Conservation (phyloP, 192 early-diverging fungal species). For the Coemansia sp. region DNA sequence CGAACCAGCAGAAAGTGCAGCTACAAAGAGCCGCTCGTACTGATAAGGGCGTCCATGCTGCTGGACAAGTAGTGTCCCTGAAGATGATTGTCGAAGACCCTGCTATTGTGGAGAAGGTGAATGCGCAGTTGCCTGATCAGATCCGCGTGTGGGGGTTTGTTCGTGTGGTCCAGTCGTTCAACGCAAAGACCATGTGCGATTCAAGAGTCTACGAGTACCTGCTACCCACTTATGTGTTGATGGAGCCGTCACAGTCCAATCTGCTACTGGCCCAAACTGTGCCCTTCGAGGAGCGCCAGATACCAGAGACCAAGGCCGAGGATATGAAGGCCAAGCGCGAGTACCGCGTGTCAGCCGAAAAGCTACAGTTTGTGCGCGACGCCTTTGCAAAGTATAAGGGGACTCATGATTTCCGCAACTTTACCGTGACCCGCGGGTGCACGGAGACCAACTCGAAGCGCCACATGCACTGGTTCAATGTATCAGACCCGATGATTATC, state of each 20-base stretch:
- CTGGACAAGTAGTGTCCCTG: constrained; percentile 90
- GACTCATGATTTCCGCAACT: constrained; percentile 96
- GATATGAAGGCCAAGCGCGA: constrained; percentile 63
- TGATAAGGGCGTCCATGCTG: constrained; percentile 98
- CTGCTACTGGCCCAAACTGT: constrained; percentile 41
- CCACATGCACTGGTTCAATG: constrained; percentile 82
- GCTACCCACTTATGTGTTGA: constrained; percentile 88
- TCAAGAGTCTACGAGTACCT: constrained; percentile 97
- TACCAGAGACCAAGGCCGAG: constrained; percentile 57
- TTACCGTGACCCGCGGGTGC: constrained; percentile 78
- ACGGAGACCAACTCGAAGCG: constrained; percentile 79
- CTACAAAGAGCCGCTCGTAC: constrained; percentile 93
- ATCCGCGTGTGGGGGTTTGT: constrained; percentile 89
- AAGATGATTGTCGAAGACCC: constrained; percentile 86
- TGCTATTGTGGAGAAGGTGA: constrained; percentile 78
- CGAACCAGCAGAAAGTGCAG: constrained; percentile 78
- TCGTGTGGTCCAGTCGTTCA: constrained; percentile 74
- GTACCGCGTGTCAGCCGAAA: constrained; percentile 67
- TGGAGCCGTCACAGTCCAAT: constrained; percentile 47
- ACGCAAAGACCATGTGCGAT: constrained; percentile 91
- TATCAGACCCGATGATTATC: constrained; percentile 71
- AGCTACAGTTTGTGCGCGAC: constrained; percentile 66
- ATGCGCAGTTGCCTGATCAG: constrained; percentile 80
- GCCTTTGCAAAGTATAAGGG: constrained; percentile 77
- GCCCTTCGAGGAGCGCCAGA: constrained; percentile 26